Conservation (phyloP, 768 basidiomycete genomes). For the Termitomyces sp. region DNA sequence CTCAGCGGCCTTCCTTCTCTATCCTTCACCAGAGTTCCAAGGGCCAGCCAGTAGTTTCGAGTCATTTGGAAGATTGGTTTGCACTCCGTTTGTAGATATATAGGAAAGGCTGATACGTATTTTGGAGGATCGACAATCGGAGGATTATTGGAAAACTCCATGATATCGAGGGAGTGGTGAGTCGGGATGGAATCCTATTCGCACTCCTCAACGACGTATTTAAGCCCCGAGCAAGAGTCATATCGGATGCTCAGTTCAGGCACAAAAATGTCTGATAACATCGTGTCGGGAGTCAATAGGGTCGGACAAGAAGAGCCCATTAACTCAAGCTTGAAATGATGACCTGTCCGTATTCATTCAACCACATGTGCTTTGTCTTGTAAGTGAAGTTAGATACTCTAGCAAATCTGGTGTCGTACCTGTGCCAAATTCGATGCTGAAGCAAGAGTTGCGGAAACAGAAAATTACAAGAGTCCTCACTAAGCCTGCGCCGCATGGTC, state of each 20-base stretch:
- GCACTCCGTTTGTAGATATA: neutral
- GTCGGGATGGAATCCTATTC: neutral
- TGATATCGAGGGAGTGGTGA: neutral
- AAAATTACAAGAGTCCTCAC: neutral
- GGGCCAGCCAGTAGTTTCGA: neutral
- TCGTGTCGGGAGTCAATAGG: neutral
- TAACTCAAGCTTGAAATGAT: neutral
- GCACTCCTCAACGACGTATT: neutral
- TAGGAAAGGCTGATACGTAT: neutral
- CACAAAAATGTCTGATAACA: neutral
- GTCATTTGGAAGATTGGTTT: neutral
- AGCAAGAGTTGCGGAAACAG: neutral
- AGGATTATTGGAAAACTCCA: neutral
- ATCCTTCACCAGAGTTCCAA: neutral
- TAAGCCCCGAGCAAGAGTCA: neutral
- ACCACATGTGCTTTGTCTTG: neutral
- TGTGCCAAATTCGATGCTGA: neutral
- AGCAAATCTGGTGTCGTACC: neutral
- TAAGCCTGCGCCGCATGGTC: neutral
- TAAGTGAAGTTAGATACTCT: neutral
- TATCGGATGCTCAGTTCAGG: neutral
- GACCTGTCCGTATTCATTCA: neutral
- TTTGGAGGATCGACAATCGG: neutral
- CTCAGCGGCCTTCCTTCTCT: neutral
- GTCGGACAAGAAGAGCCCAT: neutral